These are phyloP conservation scores for Xanthoconium separans DNA, from an alignment of 1,284 basidiomycete genomes.

Conservation along the genomic window DNA sequence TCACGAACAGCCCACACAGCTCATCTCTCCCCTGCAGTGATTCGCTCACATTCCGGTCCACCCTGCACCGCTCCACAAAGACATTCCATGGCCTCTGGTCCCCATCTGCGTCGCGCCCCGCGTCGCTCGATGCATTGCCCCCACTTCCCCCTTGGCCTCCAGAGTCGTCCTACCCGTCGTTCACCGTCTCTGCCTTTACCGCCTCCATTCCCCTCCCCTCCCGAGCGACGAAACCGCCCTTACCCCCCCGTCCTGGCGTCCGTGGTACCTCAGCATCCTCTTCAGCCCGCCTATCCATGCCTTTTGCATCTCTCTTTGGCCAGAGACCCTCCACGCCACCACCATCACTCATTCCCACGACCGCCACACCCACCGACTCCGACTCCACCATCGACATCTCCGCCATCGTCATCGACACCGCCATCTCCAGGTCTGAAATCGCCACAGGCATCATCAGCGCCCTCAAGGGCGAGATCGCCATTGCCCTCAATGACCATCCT, in stretches of 20 bases:
- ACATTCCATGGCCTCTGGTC: slow-evolving; percentile 56
- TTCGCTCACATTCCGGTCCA: slow-evolving; percentile 61
- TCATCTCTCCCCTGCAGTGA: slow-evolving; percentile 42
- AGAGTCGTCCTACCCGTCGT: slow-evolving; percentile 52
- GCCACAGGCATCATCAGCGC: slow-evolving; percentile 59
- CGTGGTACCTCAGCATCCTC: slow-evolving; percentile 18
- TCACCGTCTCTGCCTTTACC: slow-evolving; percentile 47
- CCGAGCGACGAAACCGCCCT: slow-evolving; percentile 55
- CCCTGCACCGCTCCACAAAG: slow-evolving; percentile 61
- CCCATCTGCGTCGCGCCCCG: slow-evolving; percentile 48
- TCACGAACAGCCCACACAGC: slow-evolving; percentile 2
- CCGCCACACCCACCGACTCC: slow-evolving; percentile 10
- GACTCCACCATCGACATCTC: slow-evolving; percentile 51
- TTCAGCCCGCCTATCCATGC: slow-evolving; percentile 53
- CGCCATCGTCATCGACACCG: slow-evolving; percentile 55
- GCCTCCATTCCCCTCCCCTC: slow-evolving; percentile 68
- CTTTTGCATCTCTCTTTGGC: slow-evolving; percentile 69
- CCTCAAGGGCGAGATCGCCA: slow-evolving; percentile 57
- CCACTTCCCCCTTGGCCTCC: slow-evolving; percentile 40
- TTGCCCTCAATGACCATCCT: slow-evolving; percentile 45
- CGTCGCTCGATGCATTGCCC: slow-evolving; percentile 49
- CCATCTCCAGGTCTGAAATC: slow-evolving; percentile 55
- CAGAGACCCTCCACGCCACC: slow-evolving; percentile 39
- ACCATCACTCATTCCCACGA: slow-evolving; percentile 15
- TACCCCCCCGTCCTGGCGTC: slow-evolving; percentile 55